Evolutionary conservation across 495 filamentous ascomycete species (phyloP), one percentile per base, ranked within the genome.

Genomic region (Penicillium soppii): DNA sequence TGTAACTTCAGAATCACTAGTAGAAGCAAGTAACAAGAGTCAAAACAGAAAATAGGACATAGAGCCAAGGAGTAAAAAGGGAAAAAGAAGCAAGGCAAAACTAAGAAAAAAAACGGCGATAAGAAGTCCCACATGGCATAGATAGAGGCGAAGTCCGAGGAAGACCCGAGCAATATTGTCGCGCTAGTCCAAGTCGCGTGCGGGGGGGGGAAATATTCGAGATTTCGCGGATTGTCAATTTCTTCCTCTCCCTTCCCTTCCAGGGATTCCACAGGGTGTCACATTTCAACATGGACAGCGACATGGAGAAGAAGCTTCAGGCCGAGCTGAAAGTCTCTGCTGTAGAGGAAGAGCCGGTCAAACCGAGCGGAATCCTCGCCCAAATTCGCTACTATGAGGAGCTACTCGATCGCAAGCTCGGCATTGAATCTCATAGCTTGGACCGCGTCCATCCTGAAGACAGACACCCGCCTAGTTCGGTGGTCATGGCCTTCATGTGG

Each of bases 401-500:
- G 13, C 62, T 66, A 33, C 61, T 82, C 29, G 78, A 82, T 58
- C 65, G 62, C 37, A 82, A 78, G 54, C 54, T 83, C 41, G 78
- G 78, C 13, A 69, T 82, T 47, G 80, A 83, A 58, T 71, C 73
- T 1, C 69, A 79, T 36, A 76, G 74, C 60, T 67, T 80, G 32
- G 68, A 74, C 45, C 74, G 79, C 21, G 77, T 77, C 43, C 65
- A 67, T 7, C 76, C 79, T n/a, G 76, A 78, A 47, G 63, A 76
- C 33, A 57, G 63, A 0, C 53, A 61, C 12, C 62, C 62, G 9
- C 61, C 66, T 6, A 68, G 66, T 42, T 36, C 56, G 0, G 39
- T 68, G 59, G 76, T 76, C 5, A 75, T 83, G 67, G 65, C 72
- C 39, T 68, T 79, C 45, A 76, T 78, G 54, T 73, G 78, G 80